Evolutionary conservation across 192 early-diverging fungal genomes (phyloP).

Genomic region (Coemansia sp.): DNA sequence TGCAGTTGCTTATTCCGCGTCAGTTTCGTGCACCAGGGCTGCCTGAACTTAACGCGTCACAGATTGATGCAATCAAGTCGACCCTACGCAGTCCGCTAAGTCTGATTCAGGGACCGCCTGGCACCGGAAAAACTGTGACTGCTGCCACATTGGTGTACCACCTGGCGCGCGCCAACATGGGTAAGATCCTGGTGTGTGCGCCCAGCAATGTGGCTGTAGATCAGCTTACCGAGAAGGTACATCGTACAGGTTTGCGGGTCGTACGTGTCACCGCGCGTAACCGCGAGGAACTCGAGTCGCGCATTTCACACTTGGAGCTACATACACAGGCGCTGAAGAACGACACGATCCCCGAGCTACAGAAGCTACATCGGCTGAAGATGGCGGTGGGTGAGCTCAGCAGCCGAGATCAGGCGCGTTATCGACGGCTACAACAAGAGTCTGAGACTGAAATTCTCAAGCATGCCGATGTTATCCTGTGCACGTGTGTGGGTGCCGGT

Average conservation of each 20-base stretch:
- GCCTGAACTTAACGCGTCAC: conserved; percentile 95
- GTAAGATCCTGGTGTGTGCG: conserved; percentile 95
- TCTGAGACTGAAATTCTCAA: conserved; percentile 90
- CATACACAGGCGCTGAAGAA: conserved; percentile 97
- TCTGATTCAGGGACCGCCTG: conserved; percentile 94
- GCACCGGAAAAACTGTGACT: conserved; percentile 98
- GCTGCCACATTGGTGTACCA: conserved; percentile 98
- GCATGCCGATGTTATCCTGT: conserved; percentile 95
- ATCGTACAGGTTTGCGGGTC: conserved; percentile 89
- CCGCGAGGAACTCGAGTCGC: conserved; percentile 90
- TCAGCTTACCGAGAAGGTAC: conserved; percentile 96
- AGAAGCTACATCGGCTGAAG: conserved; percentile 87
- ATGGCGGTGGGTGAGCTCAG: conserved; percentile 89
- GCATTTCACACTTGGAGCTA: conserved; percentile 89
- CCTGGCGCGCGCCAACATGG: conserved; percentile 81
- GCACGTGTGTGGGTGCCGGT: conserved; percentile 96
- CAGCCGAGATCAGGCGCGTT: conserved; percentile 80
- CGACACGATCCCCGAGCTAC: conserved; percentile 90
- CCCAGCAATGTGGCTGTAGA: conserved; percentile 99
- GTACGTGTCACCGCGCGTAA: conserved; percentile 92
- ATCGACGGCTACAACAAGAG: conserved; percentile 74
- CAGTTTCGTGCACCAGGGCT: conserved; percentile 88
- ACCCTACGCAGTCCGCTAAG: conserved; percentile 89
- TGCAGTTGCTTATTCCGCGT: conserved; percentile 79
- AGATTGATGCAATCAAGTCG: conserved; percentile 90